Percentiles rank a stretch among this genome's conserved stretches.
phyloP scores from a whole-genome alignment of 2,329 filamentous ascomycete genomes.

The Teratosphaeria pseudoeucalypti region DNA sequence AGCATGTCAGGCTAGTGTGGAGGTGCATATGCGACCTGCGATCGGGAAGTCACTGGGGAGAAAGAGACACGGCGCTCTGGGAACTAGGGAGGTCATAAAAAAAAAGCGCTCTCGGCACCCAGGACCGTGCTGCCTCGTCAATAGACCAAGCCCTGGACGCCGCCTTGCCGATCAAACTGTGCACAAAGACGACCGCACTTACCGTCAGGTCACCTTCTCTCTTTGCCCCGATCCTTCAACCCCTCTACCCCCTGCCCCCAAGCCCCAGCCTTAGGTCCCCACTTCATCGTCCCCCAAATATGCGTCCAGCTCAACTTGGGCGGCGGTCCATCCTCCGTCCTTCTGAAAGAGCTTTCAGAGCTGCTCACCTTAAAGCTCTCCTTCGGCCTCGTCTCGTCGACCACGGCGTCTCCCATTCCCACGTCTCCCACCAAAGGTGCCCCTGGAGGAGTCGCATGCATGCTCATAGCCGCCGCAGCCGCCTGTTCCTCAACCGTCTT shows the following conservation, averaged over 20 bases:
- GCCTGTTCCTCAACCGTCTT: slow-evolving; percentile 5
- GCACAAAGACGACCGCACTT: neutral
- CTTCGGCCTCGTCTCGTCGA: slow-evolving; percentile 22
- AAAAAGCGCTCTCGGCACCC: neutral
- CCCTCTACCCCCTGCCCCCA: slow-evolving; percentile 44
- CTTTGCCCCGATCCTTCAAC: slow-evolving; percentile 29
- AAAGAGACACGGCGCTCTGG: neutral
- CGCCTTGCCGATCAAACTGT: neutral
- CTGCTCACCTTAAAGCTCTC: slow-evolving; percentile 25
- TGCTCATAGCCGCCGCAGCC: neutral
- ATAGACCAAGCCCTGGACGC: neutral
- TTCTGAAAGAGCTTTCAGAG: slow-evolving; percentile 36
- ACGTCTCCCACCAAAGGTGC: slow-evolving; percentile 6
- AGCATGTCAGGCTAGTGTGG: neutral
- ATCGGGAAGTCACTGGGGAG: neutral
- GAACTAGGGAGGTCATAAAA: neutral
- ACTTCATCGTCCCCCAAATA: slow-evolving; percentile 44
- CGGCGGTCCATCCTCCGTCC: slow-evolving; percentile 31
- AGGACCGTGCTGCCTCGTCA: neutral
- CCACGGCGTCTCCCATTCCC: slow-evolving; percentile 9
- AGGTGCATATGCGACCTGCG: neutral
- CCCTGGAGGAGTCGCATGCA: neutral
- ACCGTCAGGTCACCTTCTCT: slow-evolving; percentile 13
- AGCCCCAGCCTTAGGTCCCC: slow-evolving; percentile 43
- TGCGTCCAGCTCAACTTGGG: slow-evolving; percentile 44